Evolutionary conservation across 768 basidiomycete species (phyloP), one percentile per base, ranked within the genome.

Genomic region (Tephrocybe sp.): DNA sequence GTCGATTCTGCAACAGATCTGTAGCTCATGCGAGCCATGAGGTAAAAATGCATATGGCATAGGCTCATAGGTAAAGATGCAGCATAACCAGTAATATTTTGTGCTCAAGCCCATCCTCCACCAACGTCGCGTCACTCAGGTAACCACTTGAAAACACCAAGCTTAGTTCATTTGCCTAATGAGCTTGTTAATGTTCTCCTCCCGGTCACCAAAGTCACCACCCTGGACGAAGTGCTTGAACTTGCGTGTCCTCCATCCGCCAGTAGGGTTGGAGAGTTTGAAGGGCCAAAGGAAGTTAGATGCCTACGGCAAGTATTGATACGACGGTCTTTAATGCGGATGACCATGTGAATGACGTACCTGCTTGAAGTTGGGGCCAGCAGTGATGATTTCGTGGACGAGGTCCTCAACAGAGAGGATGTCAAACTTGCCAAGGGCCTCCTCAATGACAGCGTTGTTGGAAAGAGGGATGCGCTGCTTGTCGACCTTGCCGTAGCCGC

Each of bases 251-350:
- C 93, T 88, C 96, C 94, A 99, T 61, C 97, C 97, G 59, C 97
- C 96, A 58, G 83, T 98, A 50, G 97, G 96, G 85, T 98, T 98
- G 65, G 94, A 98, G 57, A 99, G 90, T 72, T 99, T 99, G 84
- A 99, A 98, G 21, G 97, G 97, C 95, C 95, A 98, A 48, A 98
- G 86, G 85, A 96, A 95, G 83, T 93, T 95, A 60, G 89, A 84
- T 51, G 86, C 89, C 88, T 89, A 37, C 15, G 41, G 23, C 36
- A 32, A 14, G 7, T 23, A 44, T 44, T 10, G 58, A 58, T 11
- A 66, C 18, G 5, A 20, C n/a, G 20, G 26, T 53, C 21, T 39
- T 6, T n/a, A n/a, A n/a, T n/a, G n/a, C n/a, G 1, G 14, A 32
- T 10, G 4, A 24, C 15, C 23, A 25, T n/a, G 1, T 6, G 23